A percentile compares a stretch with the other conserved stretches of the same genome.
Evolutionary conservation across 2,329 filamentous ascomycete genomes (phyloP).

Genomic region (Clonostachys solani): DNA sequence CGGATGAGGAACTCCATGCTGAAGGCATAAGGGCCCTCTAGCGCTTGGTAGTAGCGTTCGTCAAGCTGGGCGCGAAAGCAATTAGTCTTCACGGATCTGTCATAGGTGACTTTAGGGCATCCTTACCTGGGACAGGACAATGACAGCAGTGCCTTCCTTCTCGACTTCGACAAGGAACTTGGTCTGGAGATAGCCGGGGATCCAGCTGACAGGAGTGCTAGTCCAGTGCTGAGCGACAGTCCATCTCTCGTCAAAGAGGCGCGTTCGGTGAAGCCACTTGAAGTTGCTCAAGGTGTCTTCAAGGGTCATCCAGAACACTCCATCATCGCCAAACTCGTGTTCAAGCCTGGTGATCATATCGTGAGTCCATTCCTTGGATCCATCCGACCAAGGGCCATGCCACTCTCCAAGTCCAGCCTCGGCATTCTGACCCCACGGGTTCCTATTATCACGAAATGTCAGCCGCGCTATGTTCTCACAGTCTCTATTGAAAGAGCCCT

Average conservation of each 20-base stretch:
- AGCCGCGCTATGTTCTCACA: too few relatives aligned
- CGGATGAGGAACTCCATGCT: constrained; percentile 36
- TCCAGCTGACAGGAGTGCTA: constrained; percentile 35
- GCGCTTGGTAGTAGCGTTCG: constrained; percentile 36
- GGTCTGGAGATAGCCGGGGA: constrained; percentile 36
- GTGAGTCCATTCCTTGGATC: constrained; percentile 69
- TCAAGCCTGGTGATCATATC: constrained; percentile 65
- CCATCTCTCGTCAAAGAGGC: constrained; percentile 40
- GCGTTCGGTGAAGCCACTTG: constrained; percentile 36
- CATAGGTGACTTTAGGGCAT: background rate
- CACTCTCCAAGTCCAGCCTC: constrained; percentile 49
- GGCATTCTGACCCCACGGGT: constrained; percentile 63
- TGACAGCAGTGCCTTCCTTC: constrained; percentile 32
- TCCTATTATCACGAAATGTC: constrained; percentile 33
- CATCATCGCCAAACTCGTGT: constrained; percentile 66
- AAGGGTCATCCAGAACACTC: constrained; percentile 44
- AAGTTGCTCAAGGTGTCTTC: constrained; percentile 39
- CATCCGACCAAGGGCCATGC: constrained; percentile 71
- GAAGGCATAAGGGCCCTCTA: constrained; percentile 39
- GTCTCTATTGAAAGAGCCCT: too few relatives aligned
- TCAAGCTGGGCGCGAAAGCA: constrained; percentile 27
- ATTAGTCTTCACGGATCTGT: fast-evolving
- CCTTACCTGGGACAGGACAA: constrained; percentile 34
- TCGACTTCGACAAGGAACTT: constrained; percentile 37
- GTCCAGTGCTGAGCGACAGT: constrained; percentile 39